Base-by-base conservation (phyloP, 139 green algal species). In the Ettlia oleoabundans region DNA sequence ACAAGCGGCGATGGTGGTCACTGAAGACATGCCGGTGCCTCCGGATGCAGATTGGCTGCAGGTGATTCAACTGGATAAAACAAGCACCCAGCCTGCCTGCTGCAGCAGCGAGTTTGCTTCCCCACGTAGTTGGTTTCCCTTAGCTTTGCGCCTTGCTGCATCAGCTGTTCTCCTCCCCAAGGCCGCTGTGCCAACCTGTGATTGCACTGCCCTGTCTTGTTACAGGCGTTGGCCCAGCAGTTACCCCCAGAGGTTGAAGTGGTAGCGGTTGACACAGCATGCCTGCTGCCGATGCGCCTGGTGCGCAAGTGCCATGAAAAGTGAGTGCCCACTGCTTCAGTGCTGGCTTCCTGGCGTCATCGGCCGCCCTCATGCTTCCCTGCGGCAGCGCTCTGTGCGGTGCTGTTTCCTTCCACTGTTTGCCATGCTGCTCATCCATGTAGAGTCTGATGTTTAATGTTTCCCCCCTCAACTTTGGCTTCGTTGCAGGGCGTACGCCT, bases 261-360 rank as follows among this genome's bases (percentile, higher is more conserved):
- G 9, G 53, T 52, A 10, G 73, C 73, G 26, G 73, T 80, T 33
- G 73, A 80, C 26, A 68, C 73, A 0, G 73, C 73, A 1, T 80
- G 73, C 73, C 24, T 68, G 73, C 73, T 80, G 73, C 73, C 73
- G 52, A 80, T 80, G 73, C 73, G 73, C 21, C 73, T 80, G 24
- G 73, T 80, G 10, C 40, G 15, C 24, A 80, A 80, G 52, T 80
- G 37, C 37, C 73, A 80, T 53, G 53, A 80, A 30, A 77, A 77
- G 70, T 77, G 70, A 77, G 42, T 13, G 26, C 8, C 47, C 47
- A 58, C 47, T 58, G 47, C n/a, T n/a, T n/a, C n/a, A n/a, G n/a
- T n/a, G n/a, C n/a, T n/a, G n/a, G n/a, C n/a, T n/a, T n/a, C n/a
- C n/a, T n/a, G n/a, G n/a, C n/a, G n/a, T n/a, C n/a, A n/a, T n/a